Base-by-base conservation (phyloP, 176 grass and related monocot genomes). In the Alloteropsis semialata region DNA sequence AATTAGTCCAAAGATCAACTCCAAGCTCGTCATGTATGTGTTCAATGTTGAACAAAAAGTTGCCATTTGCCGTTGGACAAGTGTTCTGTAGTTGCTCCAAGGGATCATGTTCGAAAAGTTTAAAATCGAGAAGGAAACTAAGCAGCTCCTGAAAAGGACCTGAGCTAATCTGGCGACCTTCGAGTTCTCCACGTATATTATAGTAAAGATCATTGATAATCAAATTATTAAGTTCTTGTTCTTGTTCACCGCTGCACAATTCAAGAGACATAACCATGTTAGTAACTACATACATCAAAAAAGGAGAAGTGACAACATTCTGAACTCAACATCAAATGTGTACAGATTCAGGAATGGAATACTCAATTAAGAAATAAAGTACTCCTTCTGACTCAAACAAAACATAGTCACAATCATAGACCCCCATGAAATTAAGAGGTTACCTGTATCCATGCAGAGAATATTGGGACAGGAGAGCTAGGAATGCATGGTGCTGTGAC, bases 81-180 rank as follows among this genome's bases (percentile, higher is more conserved):
- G 60, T 48, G 15, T n/a, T 89, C 28, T 71, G 64, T 4, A 71
- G 63, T 81, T 90, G 61, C 39, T 80, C 72, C 50, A 29, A 51
- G 28, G 86, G 61, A 61, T 61, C 87, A 54, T 84, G 65, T 69
- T 94, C 88, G 57, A 98, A 98, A 86, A 84, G n/a, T 84, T 84
- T 88, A 43, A 94, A 90, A 82, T 89, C 76, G 8, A 95, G 77
- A 78, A 98, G 87, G 81, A 92, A 95, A 83, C 22, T 54, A 63
- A 86, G 89, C 25, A 98, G 82, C 75, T 98, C 96, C 41, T 86
- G 86, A 90, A 98, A 98, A 65, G 90, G 85, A 58, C 90, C 92
- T 75, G 92, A 83, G 74, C 82, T 90, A 78, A 91, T 98, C 55
- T 82, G 81, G 37, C 89, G 92, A 43, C 96, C 88, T 65, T 98